Conservation (phyloP, 768 basidiomycete species). For the Stropharia rugosoannulata region DNA sequence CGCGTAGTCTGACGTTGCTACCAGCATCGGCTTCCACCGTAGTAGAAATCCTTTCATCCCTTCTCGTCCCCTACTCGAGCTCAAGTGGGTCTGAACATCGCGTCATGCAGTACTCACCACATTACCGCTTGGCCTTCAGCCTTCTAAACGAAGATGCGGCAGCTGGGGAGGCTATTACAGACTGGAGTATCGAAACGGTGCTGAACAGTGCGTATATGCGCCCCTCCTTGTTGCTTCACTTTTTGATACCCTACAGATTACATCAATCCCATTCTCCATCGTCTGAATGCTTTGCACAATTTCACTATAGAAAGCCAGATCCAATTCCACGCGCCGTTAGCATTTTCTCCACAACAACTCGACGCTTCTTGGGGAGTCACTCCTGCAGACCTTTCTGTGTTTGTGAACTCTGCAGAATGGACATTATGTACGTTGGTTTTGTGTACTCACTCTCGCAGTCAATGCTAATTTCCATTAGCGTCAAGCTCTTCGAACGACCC, state of each 20-base stretch:
- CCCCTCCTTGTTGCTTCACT: background rate
- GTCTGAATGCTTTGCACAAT: conserved; percentile 73
- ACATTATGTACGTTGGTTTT: conserved; percentile 62
- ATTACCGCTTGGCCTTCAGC: conserved; percentile 88
- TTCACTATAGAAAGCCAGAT: conserved; percentile 95
- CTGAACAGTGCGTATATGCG: conserved; percentile 53
- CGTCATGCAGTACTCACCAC: conserved; percentile 74
- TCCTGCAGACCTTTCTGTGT: conserved; percentile 85
- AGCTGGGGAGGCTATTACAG: conserved; percentile 51
- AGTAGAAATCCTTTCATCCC: conserved; percentile 25
- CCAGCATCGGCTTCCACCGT: background rate
- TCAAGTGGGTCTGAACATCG: conserved; percentile 42
- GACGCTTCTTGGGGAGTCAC: conserved; percentile 56
- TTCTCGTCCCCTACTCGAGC: conserved; percentile 41
- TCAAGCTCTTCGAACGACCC: conserved; percentile 93
- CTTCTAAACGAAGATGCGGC: conserved; percentile 89
- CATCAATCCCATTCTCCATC: conserved; percentile 61
- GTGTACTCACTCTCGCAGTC: background rate
- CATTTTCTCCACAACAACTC: conserved; percentile 61
- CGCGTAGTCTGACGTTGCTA: background rate
- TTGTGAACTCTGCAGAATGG: conserved; percentile 97
- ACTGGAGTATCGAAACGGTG: conserved; percentile 74
- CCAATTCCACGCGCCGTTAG: conserved; percentile 87
- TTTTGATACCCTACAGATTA: conserved; percentile 46
- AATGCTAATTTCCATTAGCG: conserved; percentile 45